phyloP scores from a whole-genome alignment of 495 filamentous ascomycete species.

The Pseudoneurospora amorphoporcata region DNA sequence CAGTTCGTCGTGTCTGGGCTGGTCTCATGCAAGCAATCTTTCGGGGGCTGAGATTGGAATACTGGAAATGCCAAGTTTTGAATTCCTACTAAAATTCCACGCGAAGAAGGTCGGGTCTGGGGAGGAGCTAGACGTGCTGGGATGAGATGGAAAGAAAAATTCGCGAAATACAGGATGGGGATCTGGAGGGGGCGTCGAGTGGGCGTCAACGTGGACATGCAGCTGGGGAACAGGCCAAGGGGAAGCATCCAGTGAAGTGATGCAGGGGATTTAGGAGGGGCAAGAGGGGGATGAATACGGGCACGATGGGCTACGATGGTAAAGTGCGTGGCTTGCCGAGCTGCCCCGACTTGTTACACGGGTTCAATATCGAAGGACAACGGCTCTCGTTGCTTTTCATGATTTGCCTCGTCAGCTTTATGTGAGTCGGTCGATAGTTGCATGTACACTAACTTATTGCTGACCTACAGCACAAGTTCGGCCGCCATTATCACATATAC shows the following conservation, averaged over 20 bases:
- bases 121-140: neutral
- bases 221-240: neutral
- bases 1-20: neutral
- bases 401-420: neutral
- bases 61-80: neutral
- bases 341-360: neutral
- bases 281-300: neutral
- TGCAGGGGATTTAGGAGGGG: neutral
- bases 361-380: neutral
- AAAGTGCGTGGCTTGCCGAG: neutral
- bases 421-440: neutral
- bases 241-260: neutral
- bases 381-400: neutral
- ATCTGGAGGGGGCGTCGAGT: neutral
- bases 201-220: neutral
- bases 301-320: neutral
- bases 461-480: neutral
- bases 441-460: neutral
- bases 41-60: neutral
- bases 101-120: neutral
- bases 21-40: neutral
- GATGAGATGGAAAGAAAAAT: neutral
- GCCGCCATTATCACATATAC: neutral
- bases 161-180: neutral
- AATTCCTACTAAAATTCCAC: neutral